Conservation (phyloP, 2,329 filamentous ascomycete species). For the Apiospora malaysiana region DNA sequence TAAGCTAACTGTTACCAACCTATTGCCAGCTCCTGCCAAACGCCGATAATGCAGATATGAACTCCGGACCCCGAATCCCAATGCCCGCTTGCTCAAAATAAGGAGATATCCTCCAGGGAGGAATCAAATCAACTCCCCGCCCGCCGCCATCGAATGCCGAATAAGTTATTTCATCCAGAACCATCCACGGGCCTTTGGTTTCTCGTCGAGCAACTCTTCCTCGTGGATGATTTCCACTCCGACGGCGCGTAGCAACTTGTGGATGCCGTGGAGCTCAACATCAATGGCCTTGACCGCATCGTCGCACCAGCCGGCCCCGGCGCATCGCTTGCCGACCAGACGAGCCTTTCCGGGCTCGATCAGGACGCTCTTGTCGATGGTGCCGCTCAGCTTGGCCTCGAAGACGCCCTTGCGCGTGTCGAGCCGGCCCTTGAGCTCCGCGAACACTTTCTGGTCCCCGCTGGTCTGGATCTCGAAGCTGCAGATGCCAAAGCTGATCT, state of each 20-base stretch:
- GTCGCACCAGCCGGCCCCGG: slow-evolving; percentile 35
- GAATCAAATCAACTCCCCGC: not conserved
- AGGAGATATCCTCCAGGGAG: not conserved
- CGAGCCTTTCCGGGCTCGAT: slow-evolving; percentile 22
- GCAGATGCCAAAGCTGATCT: slow-evolving; percentile 36
- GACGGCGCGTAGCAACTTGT: slow-evolving; percentile 29
- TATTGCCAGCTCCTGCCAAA: not conserved
- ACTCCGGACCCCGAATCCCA: not conserved
- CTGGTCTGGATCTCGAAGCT: slow-evolving; percentile 33
- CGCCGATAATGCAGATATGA: not conserved
- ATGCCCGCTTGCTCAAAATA: slow-evolving; percentile 4
- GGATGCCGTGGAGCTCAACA: slow-evolving; percentile 29
- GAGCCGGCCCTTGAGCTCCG: slow-evolving; percentile 34
- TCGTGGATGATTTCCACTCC: slow-evolving; percentile 14
- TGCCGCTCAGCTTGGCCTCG: slow-evolving; percentile 29
- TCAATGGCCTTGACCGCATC: slow-evolving; percentile 33
- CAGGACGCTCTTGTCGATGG: slow-evolving; percentile 23
- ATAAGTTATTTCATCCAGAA: slow-evolving; percentile 7
- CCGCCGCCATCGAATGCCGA: not conserved
- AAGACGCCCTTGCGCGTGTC: slow-evolving; percentile 32
- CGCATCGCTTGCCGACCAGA: slow-evolving; percentile 34
- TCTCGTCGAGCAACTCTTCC: not conserved
- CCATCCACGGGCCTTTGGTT: slow-evolving; percentile 1
- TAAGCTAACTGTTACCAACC: not conserved
- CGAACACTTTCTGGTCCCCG: slow-evolving; percentile 24